Base-by-base conservation (phyloP, 345 rosid genomes). In the Rhizophora mangle region DNA sequence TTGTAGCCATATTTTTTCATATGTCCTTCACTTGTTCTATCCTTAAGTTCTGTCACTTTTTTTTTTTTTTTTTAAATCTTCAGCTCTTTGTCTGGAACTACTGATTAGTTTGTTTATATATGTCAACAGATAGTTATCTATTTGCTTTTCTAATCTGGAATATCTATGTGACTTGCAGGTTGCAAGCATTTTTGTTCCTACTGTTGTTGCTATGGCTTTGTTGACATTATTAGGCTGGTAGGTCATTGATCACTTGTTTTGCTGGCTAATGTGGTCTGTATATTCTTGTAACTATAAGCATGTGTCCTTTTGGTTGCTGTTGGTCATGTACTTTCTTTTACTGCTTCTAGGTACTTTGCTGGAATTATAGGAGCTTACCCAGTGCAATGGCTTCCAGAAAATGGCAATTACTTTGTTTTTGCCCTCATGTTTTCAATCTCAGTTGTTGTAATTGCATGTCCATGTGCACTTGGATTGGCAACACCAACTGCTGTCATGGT, bases 401-500 rank as follows among this genome's bases (percentile, higher is more conserved):
- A 90, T 66, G 93, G 98, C 70, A 96, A 88, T 79, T 79, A 85
- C 80, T 96, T 96, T 67, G 97, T 90, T 60, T 93, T 96, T 70
- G 85, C 99, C 43, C 95, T 96, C 59, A 92, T 96, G 99, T 96
- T 96, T 79, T 78, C 99, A 1, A 96, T 96, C 82, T 90, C 99
- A 18, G 98, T 96, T 36, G 97, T 96, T 65, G 99, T 92, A 60
- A 90, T 96, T 86, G 96, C 99, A 78, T 96, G 99, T 70, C 99
- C 99, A 26, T 96, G 99, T 82, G 98, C 99, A 69, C 99, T 96
- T 68, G 99, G 99, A 46, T 81, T 96, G 89, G 99, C 99, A 62
- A 96, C 99, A 21, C 99, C 99, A 27, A 96, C 99, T 46, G 99
- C 99, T 63, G 97, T 96, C 46, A 96, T 96, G 99, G 99, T 96